phyloP scores from a whole-genome alignment of 768 basidiomycete genomes.

The Russula lepida region DNA sequence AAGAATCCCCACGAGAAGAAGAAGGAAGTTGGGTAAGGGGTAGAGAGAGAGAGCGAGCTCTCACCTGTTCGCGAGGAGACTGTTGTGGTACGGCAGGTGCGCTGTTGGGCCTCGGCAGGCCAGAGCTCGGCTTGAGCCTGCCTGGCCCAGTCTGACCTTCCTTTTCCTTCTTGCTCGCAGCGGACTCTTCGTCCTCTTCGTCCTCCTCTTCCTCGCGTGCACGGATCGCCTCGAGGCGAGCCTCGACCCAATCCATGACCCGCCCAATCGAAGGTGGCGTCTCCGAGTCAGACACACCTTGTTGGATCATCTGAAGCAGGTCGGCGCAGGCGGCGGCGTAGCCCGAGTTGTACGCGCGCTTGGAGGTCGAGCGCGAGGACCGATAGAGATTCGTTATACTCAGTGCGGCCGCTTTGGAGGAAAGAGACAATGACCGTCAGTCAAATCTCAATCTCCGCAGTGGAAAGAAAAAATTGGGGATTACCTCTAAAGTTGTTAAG shows the following conservation, averaged over 20 bases:
- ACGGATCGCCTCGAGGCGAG: constrained; percentile 66
- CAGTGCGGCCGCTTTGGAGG: constrained; percentile 60
- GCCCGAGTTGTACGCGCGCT: constrained; percentile 72
- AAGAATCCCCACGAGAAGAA: background rate
- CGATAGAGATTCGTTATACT: constrained; percentile 81
- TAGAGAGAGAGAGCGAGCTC: constrained; percentile 20
- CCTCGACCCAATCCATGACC: constrained; percentile 83
- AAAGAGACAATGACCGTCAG: background rate
- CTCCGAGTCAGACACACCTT: constrained; percentile 57
- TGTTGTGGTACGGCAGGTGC: constrained; percentile 20
- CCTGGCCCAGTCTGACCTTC: constrained; percentile 22
- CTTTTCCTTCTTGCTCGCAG: constrained; percentile 31
- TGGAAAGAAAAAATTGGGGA: background rate
- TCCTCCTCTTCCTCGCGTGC: constrained; percentile 74
- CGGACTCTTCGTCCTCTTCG: constrained; percentile 69
- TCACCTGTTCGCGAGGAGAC: constrained; percentile 17
- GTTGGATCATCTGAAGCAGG: constrained; percentile 73
- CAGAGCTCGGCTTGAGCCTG: constrained; percentile 21
- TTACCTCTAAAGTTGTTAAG: constrained; percentile 76
- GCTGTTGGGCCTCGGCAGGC: constrained; percentile 22
- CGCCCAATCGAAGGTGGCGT: constrained; percentile 53
- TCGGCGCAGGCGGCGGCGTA: constrained; percentile 77
- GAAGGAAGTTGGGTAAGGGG: background rate
- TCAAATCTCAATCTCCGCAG: constrained; percentile 22
- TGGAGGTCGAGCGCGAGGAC: constrained; percentile 67